These are phyloP conservation scores for Myriosclerotinia scirpicola DNA, from an alignment of 2,329 filamentous ascomycete genomes.

Conservation along the genomic window DNA sequence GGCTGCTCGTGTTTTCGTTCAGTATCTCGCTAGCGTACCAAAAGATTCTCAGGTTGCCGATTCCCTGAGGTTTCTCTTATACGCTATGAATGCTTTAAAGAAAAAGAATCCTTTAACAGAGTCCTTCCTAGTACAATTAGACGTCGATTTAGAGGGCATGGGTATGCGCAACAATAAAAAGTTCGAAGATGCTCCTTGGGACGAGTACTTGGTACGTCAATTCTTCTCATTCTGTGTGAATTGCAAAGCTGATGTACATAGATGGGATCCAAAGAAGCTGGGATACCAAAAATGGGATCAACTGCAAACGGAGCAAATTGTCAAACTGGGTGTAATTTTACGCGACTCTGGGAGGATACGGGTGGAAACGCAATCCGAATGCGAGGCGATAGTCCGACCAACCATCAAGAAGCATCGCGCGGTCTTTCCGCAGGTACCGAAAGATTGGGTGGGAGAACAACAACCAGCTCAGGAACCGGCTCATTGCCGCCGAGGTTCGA, in stretches of 20 bases:
- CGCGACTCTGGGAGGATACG: conserved; percentile 22
- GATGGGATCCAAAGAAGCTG: conserved; percentile 32
- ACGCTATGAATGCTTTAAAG: conserved; percentile 87
- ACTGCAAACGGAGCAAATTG: conserved; percentile 5
- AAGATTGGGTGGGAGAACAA: neutral
- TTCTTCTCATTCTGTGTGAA: conserved; percentile 24
- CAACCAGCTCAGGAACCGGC: conserved; percentile 21
- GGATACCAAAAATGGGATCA: conserved; percentile 20
- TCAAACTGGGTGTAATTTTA: conserved; percentile 28
- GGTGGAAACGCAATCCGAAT: neutral
- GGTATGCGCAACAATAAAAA: conserved; percentile 59
- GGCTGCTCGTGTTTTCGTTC: conserved; percentile 90
- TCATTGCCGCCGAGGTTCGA: conserved; percentile 17
- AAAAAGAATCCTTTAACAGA: conserved; percentile 87
- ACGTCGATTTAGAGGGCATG: conserved; percentile 82
- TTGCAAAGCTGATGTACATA: conserved; percentile 28
- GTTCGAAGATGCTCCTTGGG: conserved; percentile 51
- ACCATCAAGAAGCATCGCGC: neutral
- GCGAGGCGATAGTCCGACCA: neutral
- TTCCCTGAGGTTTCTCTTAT: conserved; percentile 85
- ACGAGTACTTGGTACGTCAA: conserved; percentile 40
- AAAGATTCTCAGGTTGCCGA: conserved; percentile 77
- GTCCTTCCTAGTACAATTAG: conserved; percentile 89
- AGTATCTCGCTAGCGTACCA: conserved; percentile 92
- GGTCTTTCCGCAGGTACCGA: neutral